A percentile compares a stretch with the other conserved stretches of the same genome.
Conservation (phyloP, 108 stramenopile species). For the Nitzschia sp. region DNA sequence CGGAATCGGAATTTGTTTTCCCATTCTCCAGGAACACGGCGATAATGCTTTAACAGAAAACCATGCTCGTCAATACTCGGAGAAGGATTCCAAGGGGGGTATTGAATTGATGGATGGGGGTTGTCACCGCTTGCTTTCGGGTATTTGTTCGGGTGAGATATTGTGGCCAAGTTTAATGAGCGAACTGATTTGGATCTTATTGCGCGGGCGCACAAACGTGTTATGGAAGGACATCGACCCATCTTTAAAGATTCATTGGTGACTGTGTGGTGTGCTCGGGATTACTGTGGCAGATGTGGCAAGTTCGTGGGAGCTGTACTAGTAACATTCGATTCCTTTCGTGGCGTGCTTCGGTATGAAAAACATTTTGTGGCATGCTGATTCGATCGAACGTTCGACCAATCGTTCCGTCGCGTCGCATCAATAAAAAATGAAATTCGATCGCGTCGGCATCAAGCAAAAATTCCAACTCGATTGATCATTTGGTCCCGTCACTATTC, state of each 20-base stretch:
- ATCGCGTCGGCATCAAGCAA: no score
- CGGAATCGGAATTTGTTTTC: conserved; percentile 45
- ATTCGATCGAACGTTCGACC: no score
- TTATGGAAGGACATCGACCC: conserved; percentile 97
- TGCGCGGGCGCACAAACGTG: conserved; percentile 96
- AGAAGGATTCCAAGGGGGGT: conserved; percentile 84
- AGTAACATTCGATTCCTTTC: no score
- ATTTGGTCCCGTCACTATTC: no score
- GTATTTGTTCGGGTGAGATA: conserved; percentile 97
- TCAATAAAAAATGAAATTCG: no score
- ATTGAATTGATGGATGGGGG: conserved; percentile 94
- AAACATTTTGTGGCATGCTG: no score
- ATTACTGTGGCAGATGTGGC: conserved; percentile 98
- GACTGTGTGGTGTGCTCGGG: conserved; percentile 99
- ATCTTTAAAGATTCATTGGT: conserved; percentile 96
- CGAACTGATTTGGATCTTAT: conserved; percentile 91
- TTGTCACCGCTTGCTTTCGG: conserved; percentile 97
- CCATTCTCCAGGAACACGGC: conserved; percentile 72
- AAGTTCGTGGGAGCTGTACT: no score
- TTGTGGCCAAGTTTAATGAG: conserved; percentile 96
- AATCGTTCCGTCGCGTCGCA: no score
- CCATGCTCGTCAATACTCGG: conserved; percentile 72
- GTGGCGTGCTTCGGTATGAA: no score
- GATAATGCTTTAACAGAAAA: conserved; percentile 56
- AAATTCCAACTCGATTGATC: no score